Conservation (phyloP, 164 flowering plant genomes). For the Piper longum region DNA sequence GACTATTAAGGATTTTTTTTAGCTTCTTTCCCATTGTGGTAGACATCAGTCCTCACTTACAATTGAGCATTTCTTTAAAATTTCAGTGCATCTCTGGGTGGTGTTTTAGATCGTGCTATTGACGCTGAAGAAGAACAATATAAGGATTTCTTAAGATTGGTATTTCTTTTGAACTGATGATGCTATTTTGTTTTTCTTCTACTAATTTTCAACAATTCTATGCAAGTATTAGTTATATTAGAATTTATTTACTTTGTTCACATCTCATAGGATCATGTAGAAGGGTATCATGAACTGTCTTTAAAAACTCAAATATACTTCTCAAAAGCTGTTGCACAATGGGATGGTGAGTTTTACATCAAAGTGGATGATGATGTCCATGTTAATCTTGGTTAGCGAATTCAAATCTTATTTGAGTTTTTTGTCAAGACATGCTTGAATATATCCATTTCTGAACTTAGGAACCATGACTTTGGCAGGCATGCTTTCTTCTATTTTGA, state of each 20-base stretch:
- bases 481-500: conserved; percentile 62
- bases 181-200: neutral
- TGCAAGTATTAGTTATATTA: no score
- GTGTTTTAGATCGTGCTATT: conserved; percentile 7
- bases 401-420: conserved; percentile 1
- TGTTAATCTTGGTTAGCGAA: conserved; percentile 63
- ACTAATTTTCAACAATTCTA: neutral
- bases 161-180: conserved; percentile 10
- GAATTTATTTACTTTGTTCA: neutral
- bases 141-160: conserved; percentile 75
- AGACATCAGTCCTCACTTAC: neutral
- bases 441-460: neutral
- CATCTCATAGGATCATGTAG: neutral
- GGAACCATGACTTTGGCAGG: conserved; percentile 25
- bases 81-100: conserved; percentile 70
- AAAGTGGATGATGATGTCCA: conserved; percentile 98
- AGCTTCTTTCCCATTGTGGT: no score
- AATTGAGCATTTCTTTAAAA: neutral
- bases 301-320: conserved; percentile 31
- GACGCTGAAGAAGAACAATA: conserved; percentile 81
- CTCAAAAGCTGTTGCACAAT: conserved; percentile 74
- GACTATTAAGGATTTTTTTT: no score
- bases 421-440: neutral
- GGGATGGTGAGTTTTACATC: conserved; percentile 92
- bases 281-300: no score